Conservation (phyloP, 2,329 filamentous ascomycete genomes). For the Talaromyces sp. region DNA sequence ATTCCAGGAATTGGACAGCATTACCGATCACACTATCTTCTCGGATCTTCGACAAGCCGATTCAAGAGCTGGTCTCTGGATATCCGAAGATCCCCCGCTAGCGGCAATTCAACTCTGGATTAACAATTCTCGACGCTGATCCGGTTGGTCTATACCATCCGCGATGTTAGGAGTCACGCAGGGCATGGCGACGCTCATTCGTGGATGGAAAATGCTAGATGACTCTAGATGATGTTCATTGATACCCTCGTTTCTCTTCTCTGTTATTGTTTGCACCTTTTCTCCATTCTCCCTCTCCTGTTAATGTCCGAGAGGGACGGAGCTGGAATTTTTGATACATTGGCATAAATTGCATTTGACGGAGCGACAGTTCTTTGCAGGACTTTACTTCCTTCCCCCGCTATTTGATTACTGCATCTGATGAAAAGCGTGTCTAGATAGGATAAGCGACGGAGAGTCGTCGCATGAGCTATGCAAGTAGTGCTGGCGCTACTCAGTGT, state of each 20-base stretch:
- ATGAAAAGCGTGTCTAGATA: constrained; percentile 5
- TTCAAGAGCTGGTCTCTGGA: constrained; percentile 57
- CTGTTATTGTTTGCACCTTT: not conserved
- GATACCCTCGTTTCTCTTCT: constrained; percentile 13
- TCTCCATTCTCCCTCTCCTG: not conserved
- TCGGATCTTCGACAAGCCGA: constrained; percentile 55
- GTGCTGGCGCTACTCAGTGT: not conserved
- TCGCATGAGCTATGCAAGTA: not conserved
- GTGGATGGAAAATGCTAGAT: not conserved
- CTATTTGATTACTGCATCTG: not conserved
- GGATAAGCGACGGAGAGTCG: not conserved
- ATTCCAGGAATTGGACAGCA: constrained; percentile 52
- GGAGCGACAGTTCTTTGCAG: constrained; percentile 5
- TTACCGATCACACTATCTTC: constrained; percentile 57
- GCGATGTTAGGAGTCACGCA: not conserved
- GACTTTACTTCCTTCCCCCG: not conserved
- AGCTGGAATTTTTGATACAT: constrained; percentile 1
- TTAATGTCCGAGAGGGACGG: not conserved
- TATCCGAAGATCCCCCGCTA: constrained; percentile 58
- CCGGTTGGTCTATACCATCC: not conserved
- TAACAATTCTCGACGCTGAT: constrained; percentile 31
- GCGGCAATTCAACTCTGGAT: constrained; percentile 49
- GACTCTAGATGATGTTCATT: constrained; percentile 11
- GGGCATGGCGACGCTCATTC: not conserved
- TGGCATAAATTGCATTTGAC: constrained; percentile 14